Evolutionary conservation across 352 stramenopile genomes (phyloP).

Genomic region (Phytophthora litchii): DNA sequence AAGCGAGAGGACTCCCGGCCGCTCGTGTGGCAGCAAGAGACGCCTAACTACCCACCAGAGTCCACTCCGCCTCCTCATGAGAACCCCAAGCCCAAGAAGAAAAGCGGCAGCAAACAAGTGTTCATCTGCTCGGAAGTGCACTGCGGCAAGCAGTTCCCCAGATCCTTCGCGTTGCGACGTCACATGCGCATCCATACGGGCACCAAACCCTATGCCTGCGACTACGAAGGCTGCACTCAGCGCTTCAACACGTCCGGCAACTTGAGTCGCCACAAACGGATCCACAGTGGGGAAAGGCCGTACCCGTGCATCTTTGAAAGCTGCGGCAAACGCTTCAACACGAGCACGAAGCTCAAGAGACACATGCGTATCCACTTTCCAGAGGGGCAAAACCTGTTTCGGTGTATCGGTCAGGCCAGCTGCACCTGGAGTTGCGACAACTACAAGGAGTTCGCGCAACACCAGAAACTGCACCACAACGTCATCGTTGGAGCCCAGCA

Average conservation of each 20-base stretch:
- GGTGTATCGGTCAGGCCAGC: conserved; percentile 53
- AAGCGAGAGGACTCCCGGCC: conserved; percentile 23
- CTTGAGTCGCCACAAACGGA: conserved; percentile 87
- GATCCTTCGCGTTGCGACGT: conserved; percentile 81
- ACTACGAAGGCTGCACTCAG: conserved; percentile 74
- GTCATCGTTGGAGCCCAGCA: conserved; percentile 64
- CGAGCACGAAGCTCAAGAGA: conserved; percentile 87
- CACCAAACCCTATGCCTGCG: conserved; percentile 82
- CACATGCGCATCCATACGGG: conserved; percentile 88
- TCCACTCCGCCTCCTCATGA: not conserved
- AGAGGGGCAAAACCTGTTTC: conserved; percentile 77
- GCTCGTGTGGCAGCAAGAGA: conserved; percentile 22
- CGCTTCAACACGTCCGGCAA: conserved; percentile 90
- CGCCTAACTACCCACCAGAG: conserved; percentile 1
- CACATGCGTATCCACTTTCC: conserved; percentile 90
- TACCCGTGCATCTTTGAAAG: conserved; percentile 81
- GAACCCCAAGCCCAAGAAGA: conserved; percentile 42
- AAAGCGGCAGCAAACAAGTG: conserved; percentile 49
- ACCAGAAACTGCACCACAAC: conserved; percentile 81
- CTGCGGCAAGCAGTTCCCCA: conserved; percentile 86
- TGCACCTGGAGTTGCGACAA: conserved; percentile 79
- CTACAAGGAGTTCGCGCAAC: conserved; percentile 84
- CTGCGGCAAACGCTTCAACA: conserved; percentile 89
- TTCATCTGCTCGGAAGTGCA: conserved; percentile 79
- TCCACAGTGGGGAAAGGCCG: conserved; percentile 82